Conservation (phyloP, 2,329 filamentous ascomycete species). For the Colletotrichum horii region DNA sequence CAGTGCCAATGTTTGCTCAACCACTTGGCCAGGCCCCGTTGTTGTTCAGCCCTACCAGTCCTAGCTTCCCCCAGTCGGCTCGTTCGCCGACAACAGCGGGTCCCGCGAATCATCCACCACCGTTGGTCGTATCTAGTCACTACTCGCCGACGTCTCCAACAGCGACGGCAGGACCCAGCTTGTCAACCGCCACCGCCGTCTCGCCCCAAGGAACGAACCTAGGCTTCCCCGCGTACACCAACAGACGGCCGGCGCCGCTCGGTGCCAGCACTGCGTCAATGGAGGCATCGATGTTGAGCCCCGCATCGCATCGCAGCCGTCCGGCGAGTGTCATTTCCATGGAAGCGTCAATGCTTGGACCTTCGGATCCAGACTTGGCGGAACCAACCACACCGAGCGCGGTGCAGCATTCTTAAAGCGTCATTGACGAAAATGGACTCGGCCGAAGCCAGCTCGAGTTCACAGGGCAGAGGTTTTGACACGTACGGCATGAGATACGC, state of each 20-base stretch:
- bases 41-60: slow-evolving; percentile 15
- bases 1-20: slow-evolving; percentile 16
- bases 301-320: slow-evolving; percentile 6
- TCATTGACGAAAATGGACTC: neutral
- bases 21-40: slow-evolving; percentile 12
- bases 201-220: slow-evolving; percentile 20
- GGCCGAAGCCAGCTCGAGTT: neutral
- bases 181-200: slow-evolving; percentile 11
- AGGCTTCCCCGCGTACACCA: slow-evolving; percentile 14
- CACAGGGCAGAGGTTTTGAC: neutral
- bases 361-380: neutral
- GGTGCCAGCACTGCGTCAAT: slow-evolving; percentile 23
- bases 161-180: neutral
- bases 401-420: slow-evolving; percentile 1
- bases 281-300: slow-evolving; percentile 19
- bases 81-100: slow-evolving; percentile 1
- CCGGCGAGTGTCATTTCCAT: slow-evolving; percentile 17
- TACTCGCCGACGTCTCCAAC: slow-evolving; percentile 2
- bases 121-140: slow-evolving; percentile 13
- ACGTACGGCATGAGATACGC: slow-evolving; percentile 20
- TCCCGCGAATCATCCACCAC: slow-evolving; percentile 7
- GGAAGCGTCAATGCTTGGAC: slow-evolving; percentile 19
- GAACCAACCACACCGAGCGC: slow-evolving; percentile 6
- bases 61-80: slow-evolving; percentile 2
- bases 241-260: slow-evolving; percentile 7